These are phyloP conservation scores for Phytophthora boehmeriae DNA, from an alignment of 352 stramenopile species.

Conservation along the genomic window DNA sequence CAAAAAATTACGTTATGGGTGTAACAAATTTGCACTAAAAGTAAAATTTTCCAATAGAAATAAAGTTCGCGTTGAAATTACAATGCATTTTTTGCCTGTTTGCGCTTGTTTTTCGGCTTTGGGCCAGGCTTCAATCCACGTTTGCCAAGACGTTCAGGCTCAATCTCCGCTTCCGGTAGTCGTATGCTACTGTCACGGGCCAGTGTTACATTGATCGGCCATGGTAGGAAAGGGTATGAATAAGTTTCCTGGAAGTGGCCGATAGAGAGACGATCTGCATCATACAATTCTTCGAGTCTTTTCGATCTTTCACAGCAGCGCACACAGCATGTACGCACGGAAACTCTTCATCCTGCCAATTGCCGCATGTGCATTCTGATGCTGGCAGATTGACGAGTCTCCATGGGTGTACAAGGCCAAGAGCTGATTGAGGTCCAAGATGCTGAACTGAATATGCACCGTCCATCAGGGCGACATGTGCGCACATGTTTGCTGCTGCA, in stretches of 20 bases:
- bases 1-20: too few species aligned
- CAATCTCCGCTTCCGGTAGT: background rate
- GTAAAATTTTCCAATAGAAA: too few species aligned
- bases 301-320: slow-evolving; percentile 3
- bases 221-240: slow-evolving; percentile 5
- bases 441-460: slow-evolving; percentile 4
- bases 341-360: slow-evolving; percentile 1
- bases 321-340: slow-evolving; percentile 15
- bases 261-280: slow-evolving; percentile 2
- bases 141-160: background rate
- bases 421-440: background rate
- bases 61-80: background rate
- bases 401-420: slow-evolving; percentile 8
- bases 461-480: background rate
- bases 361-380: background rate
- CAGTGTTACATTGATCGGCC: slow-evolving; percentile 5
- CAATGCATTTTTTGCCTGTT: slow-evolving; percentile 3
- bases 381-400: slow-evolving; percentile 6
- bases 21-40: too few species aligned
- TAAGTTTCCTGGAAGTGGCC: slow-evolving; percentile 12
- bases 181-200: background rate
- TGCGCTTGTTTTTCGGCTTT: slow-evolving; percentile 10
- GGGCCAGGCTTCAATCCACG: slow-evolving; percentile 3
- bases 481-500: background rate
- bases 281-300: slow-evolving; percentile 5